Conservation (phyloP, 2,329 filamentous ascomycete species). For the Microascus cirrosus region DNA sequence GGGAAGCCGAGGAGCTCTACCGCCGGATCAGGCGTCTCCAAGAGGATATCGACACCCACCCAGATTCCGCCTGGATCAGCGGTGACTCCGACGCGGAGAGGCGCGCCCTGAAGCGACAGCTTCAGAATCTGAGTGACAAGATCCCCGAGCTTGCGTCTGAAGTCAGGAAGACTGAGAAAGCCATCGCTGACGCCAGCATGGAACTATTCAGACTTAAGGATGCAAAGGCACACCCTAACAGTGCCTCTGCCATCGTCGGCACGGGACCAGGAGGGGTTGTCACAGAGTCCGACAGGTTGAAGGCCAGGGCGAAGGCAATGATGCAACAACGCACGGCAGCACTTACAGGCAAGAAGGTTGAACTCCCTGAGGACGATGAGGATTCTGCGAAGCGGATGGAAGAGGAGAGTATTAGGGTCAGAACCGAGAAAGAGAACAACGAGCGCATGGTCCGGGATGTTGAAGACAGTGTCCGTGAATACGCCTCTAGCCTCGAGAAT, state of each 20-base stretch:
- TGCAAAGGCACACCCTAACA: constrained; percentile 79
- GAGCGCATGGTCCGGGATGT: constrained; percentile 96
- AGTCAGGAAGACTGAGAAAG: constrained; percentile 80
- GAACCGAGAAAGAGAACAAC: constrained; percentile 82
- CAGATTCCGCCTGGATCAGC: constrained; percentile 55
- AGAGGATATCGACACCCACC: constrained; percentile 88
- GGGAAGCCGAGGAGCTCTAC: constrained; percentile 89
- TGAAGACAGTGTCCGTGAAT: constrained; percentile 88
- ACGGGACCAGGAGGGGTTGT: constrained; percentile 84
- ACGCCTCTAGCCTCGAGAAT: constrained; percentile 74
- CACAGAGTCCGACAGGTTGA: constrained; percentile 88
- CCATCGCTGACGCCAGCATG: constrained; percentile 81
- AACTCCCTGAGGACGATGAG: constrained; percentile 56
- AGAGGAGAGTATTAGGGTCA: constrained; percentile 71
- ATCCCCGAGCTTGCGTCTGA: constrained; percentile 87
- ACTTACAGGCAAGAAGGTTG: constrained; percentile 72
- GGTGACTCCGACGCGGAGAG: constrained; percentile 83
- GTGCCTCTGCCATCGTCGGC: constrained; percentile 71
- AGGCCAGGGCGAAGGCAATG: constrained; percentile 91
- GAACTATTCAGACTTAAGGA: constrained; percentile 91
- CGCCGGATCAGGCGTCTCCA: constrained; percentile 83
- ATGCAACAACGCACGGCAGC: constrained; percentile 97
- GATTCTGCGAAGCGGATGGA: constrained; percentile 79
- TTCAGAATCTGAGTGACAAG: constrained; percentile 80
- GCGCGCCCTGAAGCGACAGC: constrained; percentile 73